Conservation (phyloP, 139 green algal species). For the Picochlorum sp. region DNA sequence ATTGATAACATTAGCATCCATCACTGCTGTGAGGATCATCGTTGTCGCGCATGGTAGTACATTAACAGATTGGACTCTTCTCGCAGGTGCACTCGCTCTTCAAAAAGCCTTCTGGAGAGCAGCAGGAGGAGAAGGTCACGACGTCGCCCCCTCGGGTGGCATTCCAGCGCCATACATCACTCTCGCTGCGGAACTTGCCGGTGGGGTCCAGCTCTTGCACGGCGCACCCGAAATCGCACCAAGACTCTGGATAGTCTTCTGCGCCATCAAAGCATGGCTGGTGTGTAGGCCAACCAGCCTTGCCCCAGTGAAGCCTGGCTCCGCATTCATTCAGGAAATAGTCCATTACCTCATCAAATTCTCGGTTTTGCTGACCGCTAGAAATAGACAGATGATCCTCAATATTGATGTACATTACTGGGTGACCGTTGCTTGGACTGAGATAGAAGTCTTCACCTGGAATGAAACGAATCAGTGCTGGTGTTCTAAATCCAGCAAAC, state of each 20-base stretch:
- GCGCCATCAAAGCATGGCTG: conserved; percentile 47
- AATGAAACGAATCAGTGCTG: conserved; percentile 45
- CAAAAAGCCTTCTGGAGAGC: conserved; percentile 31
- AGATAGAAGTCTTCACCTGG: conserved; percentile 55
- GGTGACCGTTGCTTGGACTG: conserved; percentile 37
- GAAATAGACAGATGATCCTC: conserved; percentile 53
- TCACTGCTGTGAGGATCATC: too few relatives aligned
- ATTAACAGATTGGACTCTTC: neutral
- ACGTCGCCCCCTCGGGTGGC: conserved; percentile 22
- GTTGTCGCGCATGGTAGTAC: neutral
- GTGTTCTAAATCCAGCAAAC: conserved; percentile 37
- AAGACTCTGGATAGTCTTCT: conserved; percentile 50
- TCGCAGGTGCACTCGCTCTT: conserved; percentile 32
- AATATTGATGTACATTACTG: conserved; percentile 72
- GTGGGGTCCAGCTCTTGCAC: conserved; percentile 57
- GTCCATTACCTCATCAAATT: conserved; percentile 23
- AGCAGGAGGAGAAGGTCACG: conserved; percentile 25
- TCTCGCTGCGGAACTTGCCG: conserved; percentile 52
- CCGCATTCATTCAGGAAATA: conserved; percentile 42
- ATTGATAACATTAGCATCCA: too few relatives aligned
- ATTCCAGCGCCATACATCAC: conserved; percentile 49
- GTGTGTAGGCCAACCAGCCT: conserved; percentile 40
- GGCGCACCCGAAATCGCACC: conserved; percentile 78
- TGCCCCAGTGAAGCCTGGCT: conserved; percentile 73
- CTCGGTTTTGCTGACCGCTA: conserved; percentile 13